phyloP scores from a whole-genome alignment of 371 early-diverging fungal species.

The Conidiobolus incongruus region DNA sequence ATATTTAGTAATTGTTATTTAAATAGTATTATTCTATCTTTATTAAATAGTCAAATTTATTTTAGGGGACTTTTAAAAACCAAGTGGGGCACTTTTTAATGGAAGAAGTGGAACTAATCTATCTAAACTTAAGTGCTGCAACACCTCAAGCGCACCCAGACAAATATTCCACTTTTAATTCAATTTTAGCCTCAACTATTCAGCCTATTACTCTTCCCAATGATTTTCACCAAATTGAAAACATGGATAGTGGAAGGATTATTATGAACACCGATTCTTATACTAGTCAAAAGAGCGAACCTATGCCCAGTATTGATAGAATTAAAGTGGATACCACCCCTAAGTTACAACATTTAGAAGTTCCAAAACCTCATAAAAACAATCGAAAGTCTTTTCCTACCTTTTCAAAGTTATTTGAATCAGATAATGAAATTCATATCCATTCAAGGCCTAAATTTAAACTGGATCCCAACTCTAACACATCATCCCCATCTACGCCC shows the following conservation, averaged over 20 bases:
- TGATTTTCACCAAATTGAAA: neutral
- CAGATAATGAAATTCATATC: too few relatives aligned
- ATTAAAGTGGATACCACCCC: neutral
- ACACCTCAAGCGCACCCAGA: conserved; percentile 2
- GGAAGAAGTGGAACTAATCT: conserved; percentile 3
- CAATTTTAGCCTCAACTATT: neutral
- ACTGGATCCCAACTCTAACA: neutral
- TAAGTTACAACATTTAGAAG: too few relatives aligned
- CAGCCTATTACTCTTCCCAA: neutral
- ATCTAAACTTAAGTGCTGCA: conserved; percentile 2
- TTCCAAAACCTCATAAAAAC: too few relatives aligned
- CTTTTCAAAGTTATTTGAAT: too few relatives aligned
- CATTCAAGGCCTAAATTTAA: too few relatives aligned
- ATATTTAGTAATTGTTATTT: conserved; percentile 2
- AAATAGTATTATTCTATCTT: neutral
- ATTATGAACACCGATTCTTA: neutral
- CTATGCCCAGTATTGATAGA: neutral
- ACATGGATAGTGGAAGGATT: neutral
- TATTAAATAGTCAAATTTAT: neutral
- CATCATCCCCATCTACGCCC: neutral
- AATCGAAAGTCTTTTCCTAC: too few relatives aligned
- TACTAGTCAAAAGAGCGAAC: neutral
- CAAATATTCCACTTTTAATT: conserved; percentile 1
- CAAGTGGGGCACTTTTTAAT: conserved; percentile 2
- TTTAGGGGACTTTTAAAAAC: conserved; percentile 2